These are phyloP conservation scores for Phaeosphaeria sp. DNA, from an alignment of 2,329 filamentous ascomycete species.

Conservation along the genomic window DNA sequence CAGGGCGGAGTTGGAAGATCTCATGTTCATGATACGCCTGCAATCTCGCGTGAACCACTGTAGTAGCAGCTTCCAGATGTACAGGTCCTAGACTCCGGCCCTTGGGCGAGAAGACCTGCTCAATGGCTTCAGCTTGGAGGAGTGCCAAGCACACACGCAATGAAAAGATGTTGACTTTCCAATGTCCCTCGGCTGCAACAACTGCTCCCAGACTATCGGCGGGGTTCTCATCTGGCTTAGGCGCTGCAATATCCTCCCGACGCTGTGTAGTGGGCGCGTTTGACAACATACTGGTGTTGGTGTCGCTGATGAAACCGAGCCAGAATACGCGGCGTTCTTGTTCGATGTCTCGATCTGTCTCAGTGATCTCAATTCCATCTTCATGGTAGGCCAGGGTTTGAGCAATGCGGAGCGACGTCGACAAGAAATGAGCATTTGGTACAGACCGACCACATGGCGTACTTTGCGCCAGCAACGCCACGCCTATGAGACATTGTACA, in stretches of 20 bases:
- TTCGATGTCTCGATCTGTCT: slow-evolving; percentile 14
- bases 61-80: slow-evolving; percentile 7
- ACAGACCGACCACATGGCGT: slow-evolving; percentile 13
- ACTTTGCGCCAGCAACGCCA: slow-evolving; percentile 22
- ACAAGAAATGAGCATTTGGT: slow-evolving; percentile 23
- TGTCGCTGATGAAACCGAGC: slow-evolving; percentile 30
- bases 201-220: slow-evolving; percentile 21
- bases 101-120: slow-evolving; percentile 22
- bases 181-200: slow-evolving; percentile 26
- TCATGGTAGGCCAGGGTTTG: slow-evolving; percentile 29
- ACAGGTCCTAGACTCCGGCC: slow-evolving; percentile 6
- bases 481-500: slow-evolving; percentile 31
- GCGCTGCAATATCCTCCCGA: slow-evolving; percentile 22
- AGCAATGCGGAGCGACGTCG: slow-evolving; percentile 29
- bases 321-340: slow-evolving; percentile 33
- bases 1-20: slow-evolving; percentile 23
- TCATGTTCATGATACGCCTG: slow-evolving; percentile 24
- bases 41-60: slow-evolving; percentile 15
- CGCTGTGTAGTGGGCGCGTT: slow-evolving; percentile 25
- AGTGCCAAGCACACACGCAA: slow-evolving; percentile 26
- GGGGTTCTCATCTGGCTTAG: slow-evolving; percentile 17
- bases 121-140: slow-evolving; percentile 31
- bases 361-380: slow-evolving; percentile 1
- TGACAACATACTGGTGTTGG: slow-evolving; percentile 20
- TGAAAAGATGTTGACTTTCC: slow-evolving; percentile 29